Base-by-base conservation (phyloP, 495 filamentous ascomycete genomes). In the Penicillium flavigenum region DNA sequence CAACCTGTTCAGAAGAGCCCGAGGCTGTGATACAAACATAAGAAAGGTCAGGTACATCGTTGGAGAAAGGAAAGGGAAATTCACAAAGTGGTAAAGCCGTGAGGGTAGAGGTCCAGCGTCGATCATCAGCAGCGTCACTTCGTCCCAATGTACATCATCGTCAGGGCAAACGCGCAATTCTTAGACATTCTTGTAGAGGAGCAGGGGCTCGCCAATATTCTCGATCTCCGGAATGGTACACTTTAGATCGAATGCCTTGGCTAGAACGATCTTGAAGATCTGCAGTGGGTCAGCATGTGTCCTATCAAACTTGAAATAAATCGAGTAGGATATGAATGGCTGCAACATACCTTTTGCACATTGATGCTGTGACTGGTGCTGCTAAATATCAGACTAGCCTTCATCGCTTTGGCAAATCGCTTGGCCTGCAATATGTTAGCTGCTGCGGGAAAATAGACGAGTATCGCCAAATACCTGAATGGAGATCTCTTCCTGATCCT, bases 241-340 rank as follows among this genome's bases (percentile, higher is more conserved):
- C 69, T 96, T 96, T 57, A 98, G 82, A 70, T 98, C 94, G 68
- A 98, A 98, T 0, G 94, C 95, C 75, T 98, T 98, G 56, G 93
- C 93, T 31, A 98, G 83, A 54, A 98, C 94, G 64, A 98, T 98
- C 72, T 98, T 98, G 83, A 98, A 98, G 69, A 98, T 98, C 94
- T 98, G 57, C 14, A 22, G 43, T 45, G 27, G 32, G 60, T 76
- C 36, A 77, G 64, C 38, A 52, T 45, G 22, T 27, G 24, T 17
- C 41, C 22, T 2, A 34, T 7, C 10, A 20, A 16, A 47, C 12
- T 26, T 17, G 8, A 2, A 38, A 46, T 19, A 29, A 20, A 36
- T 24, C 49, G 17, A 32, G 39, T 5, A 31, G 34, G 20, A 8
- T 53, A 7, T 27, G 16, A 11, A 39, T 11, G 31, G 32, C 16